Conservation (phyloP, 495 filamentous ascomycete species). For the Penicillium steckii region DNA sequence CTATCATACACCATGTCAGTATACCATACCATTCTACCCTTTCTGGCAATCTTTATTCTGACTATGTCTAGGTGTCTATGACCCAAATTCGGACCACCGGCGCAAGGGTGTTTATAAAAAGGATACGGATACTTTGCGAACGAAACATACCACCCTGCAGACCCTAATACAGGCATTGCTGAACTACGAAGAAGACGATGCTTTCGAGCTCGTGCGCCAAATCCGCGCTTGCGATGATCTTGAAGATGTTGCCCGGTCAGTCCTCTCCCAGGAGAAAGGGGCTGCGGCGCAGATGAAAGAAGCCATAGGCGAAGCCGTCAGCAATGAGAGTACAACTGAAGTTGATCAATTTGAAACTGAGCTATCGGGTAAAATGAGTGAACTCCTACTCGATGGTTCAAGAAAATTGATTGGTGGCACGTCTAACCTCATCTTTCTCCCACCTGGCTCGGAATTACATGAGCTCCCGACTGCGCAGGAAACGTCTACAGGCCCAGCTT, state of each 20-base stretch:
- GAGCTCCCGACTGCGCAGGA: conserved; percentile 36
- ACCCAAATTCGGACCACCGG: conserved; percentile 92
- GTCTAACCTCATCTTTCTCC: conserved; percentile 87
- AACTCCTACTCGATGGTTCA: conserved; percentile 86
- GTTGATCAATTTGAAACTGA: conserved; percentile 76
- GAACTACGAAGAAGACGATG: conserved; percentile 79
- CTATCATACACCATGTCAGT: conserved; percentile 72
- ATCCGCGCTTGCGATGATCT: conserved; percentile 91
- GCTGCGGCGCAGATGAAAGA: conserved; percentile 12
- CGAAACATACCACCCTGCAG: conserved; percentile 82
- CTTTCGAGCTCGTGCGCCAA: conserved; percentile 74
- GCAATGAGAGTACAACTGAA: conserved; percentile 23
- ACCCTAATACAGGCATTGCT: conserved; percentile 90
- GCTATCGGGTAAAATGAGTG: conserved; percentile 89
- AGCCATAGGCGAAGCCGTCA: conserved; percentile 19
- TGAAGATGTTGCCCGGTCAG: conserved; percentile 82
- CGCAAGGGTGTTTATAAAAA: conserved; percentile 96
- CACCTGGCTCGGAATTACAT: conserved; percentile 49
- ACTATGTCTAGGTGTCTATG: conserved; percentile 65
- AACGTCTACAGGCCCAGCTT: conserved; percentile 11
- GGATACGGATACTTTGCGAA: conserved; percentile 86
- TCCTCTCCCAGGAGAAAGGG: conserved; percentile 57
- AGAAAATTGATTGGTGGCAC: conserved; percentile 94
- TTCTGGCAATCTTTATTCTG: neutral
- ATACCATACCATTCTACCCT: neutral